These are phyloP conservation scores for Capsicum pubescens DNA, from an alignment of 257 asterid genomes.

Conservation along the genomic window DNA sequence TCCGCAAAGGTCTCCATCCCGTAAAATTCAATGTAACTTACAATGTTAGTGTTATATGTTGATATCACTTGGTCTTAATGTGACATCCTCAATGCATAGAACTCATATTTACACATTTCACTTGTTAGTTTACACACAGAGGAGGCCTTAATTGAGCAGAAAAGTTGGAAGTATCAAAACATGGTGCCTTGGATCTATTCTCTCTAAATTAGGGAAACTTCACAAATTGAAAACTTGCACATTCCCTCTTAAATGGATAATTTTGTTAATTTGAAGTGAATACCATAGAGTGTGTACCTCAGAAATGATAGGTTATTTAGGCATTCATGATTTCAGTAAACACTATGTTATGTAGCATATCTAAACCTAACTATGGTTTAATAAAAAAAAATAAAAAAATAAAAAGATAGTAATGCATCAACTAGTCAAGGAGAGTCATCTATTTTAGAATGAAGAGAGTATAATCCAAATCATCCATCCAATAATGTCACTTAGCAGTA, in stretches of 20 bases:
- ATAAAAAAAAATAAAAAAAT: neutral
- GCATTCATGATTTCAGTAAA: neutral
- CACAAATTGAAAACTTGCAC: constrained; percentile 7
- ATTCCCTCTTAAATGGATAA: constrained; percentile 1
- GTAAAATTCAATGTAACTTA: neutral
- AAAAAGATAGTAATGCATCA: neutral
- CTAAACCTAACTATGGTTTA: neutral
- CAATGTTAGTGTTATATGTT: neutral
- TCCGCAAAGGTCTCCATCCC: neutral
- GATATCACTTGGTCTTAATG: constrained; percentile 13
- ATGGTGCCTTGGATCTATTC: constrained; percentile 10
- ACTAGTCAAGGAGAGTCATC: constrained; percentile 12
- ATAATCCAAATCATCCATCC: neutral
- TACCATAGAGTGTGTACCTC: neutral
- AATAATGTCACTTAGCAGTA: neutral
- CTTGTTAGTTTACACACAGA: constrained; percentile 9
- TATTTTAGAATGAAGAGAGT: constrained; percentile 4
- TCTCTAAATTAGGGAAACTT: neutral
- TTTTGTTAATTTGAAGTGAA: neutral
- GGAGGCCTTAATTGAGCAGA: neutral
- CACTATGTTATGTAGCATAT: neutral
- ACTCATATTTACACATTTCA: neutral
- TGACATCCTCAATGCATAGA: neutral
- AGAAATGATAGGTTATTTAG: neutral
- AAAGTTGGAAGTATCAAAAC: neutral